Evolutionary conservation across 108 stramenopile species (phyloP), one percentile per base, ranked within the genome.

Genomic region (Chaetoceros muelleri): DNA sequence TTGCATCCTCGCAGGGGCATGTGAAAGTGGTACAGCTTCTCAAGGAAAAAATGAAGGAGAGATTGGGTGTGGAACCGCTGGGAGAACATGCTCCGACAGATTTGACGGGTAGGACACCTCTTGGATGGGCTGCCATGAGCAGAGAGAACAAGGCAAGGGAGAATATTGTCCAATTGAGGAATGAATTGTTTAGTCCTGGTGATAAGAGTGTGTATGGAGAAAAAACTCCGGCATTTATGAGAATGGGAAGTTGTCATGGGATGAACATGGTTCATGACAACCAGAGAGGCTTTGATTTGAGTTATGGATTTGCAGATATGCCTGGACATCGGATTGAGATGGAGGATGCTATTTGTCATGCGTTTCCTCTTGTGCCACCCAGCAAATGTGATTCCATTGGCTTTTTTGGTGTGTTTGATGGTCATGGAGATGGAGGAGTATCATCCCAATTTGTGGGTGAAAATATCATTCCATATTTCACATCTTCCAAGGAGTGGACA

Each of bases 371-470:
- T 74, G 52, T 58, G 53, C 47, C 52, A 30, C 20, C 56, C 13
- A 51, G 46, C 44, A 22, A 30, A 44, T 44, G 22, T 54, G 52
- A 52, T 65, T 46, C 30, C 46, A 40, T 29, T 60, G 48, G 58
- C 0, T 49, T 96, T 24, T 82, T 94, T 57, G 85, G 77, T 16
- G 90, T 96, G 7, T 96, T 93, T 61, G 95, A 96, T 68, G 95
- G 95, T 10, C 95, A 96, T 58, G 89, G 89, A 2, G 94, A 87
- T 62, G 65, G 60, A 30, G 81, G 79, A 54, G 30, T 40, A 30
- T 75, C 77, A 0, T 76, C 78, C 16, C 24, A 79, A 8, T 85
- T 73, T 57, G 61, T 87, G 3, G 72, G 84, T 1, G n/a, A 53
- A 28, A 61, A 73, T 1, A 28, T 82, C n/a, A 20, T 63, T 21